A percentile compares a stretch with the other conserved stretches of the same genome.
Conservation (phyloP, 2,329 filamentous ascomycete species). For the Fusarium brachygibbosum region DNA sequence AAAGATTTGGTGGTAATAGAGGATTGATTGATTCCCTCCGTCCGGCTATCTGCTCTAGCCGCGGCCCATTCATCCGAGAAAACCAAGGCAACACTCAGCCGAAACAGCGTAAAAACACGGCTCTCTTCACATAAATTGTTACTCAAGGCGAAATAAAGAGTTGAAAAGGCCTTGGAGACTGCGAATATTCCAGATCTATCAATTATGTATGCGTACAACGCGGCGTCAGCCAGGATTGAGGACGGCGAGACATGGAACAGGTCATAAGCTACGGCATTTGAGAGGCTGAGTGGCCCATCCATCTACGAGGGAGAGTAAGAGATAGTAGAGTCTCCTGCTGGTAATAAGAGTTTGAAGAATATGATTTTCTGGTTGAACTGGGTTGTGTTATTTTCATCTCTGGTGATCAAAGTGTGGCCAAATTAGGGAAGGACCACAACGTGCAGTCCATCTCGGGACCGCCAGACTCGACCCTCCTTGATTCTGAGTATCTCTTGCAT, state of each 20-base stretch:
- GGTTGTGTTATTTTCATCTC: no score
- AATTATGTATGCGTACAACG: background rate
- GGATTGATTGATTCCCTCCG: background rate
- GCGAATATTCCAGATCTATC: background rate
- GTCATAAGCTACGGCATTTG: background rate
- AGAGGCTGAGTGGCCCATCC: background rate
- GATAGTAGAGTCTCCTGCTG: background rate
- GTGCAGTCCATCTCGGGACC: background rate
- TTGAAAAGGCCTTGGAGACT: fast-evolving
- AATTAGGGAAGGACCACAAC: background rate
- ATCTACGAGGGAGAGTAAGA: fast-evolving
- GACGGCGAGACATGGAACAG: background rate
- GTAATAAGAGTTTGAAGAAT: no score
- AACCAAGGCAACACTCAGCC: background rate
- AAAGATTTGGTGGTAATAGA: background rate
- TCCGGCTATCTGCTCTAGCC: background rate
- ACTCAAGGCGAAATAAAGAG: fast-evolving
- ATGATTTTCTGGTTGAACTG: no score
- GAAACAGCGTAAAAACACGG: background rate
- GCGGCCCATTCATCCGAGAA: background rate
- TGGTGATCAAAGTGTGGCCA: fast-evolving
- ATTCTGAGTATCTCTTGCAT: background rate
- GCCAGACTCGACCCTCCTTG: background rate
- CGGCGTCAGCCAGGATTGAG: background rate
- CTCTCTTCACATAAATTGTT: fast-evolving